phyloP scores from a whole-genome alignment of 2,329 filamentous ascomycete species.

The Fusarium sp. region DNA sequence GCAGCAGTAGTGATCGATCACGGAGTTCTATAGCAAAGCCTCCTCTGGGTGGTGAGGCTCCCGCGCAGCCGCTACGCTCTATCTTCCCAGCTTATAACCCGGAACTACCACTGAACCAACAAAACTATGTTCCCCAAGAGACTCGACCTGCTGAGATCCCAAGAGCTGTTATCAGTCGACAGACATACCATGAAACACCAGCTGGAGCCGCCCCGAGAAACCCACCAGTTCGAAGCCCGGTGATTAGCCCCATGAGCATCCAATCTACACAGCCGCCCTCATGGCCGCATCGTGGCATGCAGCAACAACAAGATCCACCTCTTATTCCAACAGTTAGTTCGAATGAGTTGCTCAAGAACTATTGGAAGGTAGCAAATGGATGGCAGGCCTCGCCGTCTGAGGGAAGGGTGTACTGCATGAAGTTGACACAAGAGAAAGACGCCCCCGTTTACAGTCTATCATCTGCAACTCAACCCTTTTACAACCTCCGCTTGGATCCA shows the following conservation, averaged over 20 bases:
- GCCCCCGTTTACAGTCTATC: constrained; percentile 76
- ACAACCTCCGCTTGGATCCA: constrained; percentile 72
- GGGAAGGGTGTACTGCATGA: constrained; percentile 70
- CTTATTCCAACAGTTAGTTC: constrained; percentile 64
- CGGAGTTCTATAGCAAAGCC: constrained; percentile 69
- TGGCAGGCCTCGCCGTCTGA: constrained; percentile 72
- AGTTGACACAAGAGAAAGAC: constrained; percentile 66
- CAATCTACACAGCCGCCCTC: constrained; percentile 24
- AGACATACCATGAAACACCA: constrained; percentile 62
- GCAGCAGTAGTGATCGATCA: constrained; percentile 62
- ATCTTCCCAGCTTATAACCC: constrained; percentile 84
- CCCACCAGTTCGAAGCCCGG: constrained; percentile 38
- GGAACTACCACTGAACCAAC: constrained; percentile 72
- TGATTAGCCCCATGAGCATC: constrained; percentile 40
- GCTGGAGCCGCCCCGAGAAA: constrained; percentile 12
- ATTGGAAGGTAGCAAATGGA: constrained; percentile 78
- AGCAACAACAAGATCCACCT: constrained; percentile 54
- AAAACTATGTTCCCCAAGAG: constrained; percentile 77
- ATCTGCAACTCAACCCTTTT: constrained; percentile 72
- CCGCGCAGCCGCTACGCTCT: constrained; percentile 65
- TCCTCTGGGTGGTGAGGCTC: constrained; percentile 55
- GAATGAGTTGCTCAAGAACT: constrained; percentile 70
- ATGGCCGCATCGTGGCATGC: constrained; percentile 49
- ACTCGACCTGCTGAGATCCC: constrained; percentile 73
- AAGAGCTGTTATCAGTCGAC: constrained; percentile 72